These are phyloP conservation scores for Helminthosporium solani DNA, from an alignment of 2,329 filamentous ascomycete genomes.

Conservation along the genomic window DNA sequence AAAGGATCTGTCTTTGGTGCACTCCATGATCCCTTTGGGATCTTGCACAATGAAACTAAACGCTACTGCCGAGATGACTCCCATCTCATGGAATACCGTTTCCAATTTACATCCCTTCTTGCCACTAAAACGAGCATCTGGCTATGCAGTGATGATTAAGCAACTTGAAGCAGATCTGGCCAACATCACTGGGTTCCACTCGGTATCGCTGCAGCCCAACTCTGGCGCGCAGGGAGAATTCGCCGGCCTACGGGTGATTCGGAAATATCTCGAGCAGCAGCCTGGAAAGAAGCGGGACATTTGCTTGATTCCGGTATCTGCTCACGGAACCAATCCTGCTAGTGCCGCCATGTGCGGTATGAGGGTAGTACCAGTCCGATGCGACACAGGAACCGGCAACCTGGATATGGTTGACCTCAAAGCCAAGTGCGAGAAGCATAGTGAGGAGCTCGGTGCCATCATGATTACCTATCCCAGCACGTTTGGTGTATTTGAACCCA, in stretches of 20 bases:
- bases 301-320: constrained; percentile 91
- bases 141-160: constrained; percentile 69
- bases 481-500: constrained; percentile 90
- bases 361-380: constrained; percentile 91
- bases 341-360: constrained; percentile 95
- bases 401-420: constrained; percentile 83
- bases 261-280: constrained; percentile 74
- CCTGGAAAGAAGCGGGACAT: constrained; percentile 75
- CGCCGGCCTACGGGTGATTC: constrained; percentile 82
- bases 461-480: constrained; percentile 98
- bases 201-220: constrained; percentile 89
- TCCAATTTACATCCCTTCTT: constrained; percentile 80
- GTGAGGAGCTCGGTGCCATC: constrained; percentile 81
- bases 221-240: constrained; percentile 96
- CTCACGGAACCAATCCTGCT: constrained; percentile 93
- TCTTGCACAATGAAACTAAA: constrained; percentile 99
- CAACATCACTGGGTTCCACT: constrained; percentile 84
- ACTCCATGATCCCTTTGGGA: constrained; percentile 96
- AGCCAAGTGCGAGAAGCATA: constrained; percentile 85
- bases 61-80: constrained; percentile 88
- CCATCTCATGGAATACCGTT: constrained; percentile 75
- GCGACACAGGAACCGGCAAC: constrained; percentile 82
- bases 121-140: constrained; percentile 61
- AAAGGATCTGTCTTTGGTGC: constrained; percentile 88
- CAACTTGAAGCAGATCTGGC: constrained; percentile 75